Evolutionary conservation across 2,329 filamentous ascomycete genomes (phyloP).

Genomic region (Pseudogymnoascus sp.): DNA sequence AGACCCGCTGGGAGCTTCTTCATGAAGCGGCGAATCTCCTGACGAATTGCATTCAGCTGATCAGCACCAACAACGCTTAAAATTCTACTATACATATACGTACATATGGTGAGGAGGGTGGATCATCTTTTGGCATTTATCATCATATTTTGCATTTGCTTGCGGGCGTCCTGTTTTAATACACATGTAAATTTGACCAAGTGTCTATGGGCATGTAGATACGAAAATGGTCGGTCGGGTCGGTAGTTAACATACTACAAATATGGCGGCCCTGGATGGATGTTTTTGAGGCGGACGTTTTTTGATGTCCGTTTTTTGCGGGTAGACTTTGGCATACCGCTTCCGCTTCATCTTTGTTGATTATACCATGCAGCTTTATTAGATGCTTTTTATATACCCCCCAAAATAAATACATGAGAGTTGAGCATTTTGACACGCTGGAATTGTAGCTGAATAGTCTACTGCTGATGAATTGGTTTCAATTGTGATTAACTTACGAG

Average conservation of each 20-base stretch:
- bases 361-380: slow-evolving; percentile 4
- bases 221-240: background rate
- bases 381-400: slow-evolving; percentile 6
- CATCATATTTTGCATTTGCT: background rate
- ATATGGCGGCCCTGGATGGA: background rate
- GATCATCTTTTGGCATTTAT: background rate
- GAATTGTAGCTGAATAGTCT: background rate
- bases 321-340: background rate
- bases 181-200: background rate
- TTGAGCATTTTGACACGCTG: background rate
- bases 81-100: background rate
- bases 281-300: background rate
- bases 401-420: background rate
- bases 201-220: background rate
- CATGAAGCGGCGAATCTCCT: slow-evolving; percentile 77
- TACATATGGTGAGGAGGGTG: background rate
- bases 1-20: slow-evolving; percentile 83
- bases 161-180: background rate
- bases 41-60: slow-evolving; percentile 64
- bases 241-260: background rate
- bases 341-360: background rate
- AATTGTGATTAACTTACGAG: background rate
- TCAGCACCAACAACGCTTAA: slow-evolving; percentile 14
- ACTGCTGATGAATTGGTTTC: background rate
- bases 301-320: background rate